Evolutionary conservation across 2,329 filamentous ascomycete species (phyloP), one percentile per base, ranked within the genome.

Genomic region (Cladobotryum mycophilum): DNA sequence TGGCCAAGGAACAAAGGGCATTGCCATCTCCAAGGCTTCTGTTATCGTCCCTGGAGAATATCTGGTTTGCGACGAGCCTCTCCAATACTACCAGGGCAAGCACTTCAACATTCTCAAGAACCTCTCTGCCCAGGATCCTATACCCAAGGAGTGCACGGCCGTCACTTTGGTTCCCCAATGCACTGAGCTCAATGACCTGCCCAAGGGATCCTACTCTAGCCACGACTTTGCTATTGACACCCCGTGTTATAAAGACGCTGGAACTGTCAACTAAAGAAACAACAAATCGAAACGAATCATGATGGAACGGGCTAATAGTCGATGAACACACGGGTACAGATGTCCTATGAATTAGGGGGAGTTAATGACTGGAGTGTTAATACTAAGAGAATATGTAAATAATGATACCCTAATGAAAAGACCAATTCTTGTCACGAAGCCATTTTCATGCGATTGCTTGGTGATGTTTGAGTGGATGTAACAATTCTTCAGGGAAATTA

Each of bases 111-210:
- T 68, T 22, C 55, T 75, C 41, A 66, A 69, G 54, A 53, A 55
- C 37, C 30, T 52, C 51, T 5, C 38, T 12, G 55, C 70, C 2
- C 69, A 71, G 2, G 58, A 62, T n/a, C 64, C 58, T 8, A 56
- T 71, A 2, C 71, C 72, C 2, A 58, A 61, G 12, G 65, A 60
- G 14, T 78, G 75, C 55, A 68, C 63, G 2, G 57, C 66, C 5
- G 61, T 77, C 45, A 60, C 57, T 5, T 60, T 77, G 38, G 49
- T 76, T 9, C 69, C 73, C 6, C 62, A 72, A 57, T 76, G 74
- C 46, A 64, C 67, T 0, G 33, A 53, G 41, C 60, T 75, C 43
- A 58, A 65, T 7, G 59, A 61, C 12, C 56, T 72, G 22, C 65
- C 67, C 1, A 57, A 55, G 15, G 67, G 63, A 0, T 65, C 66